Percentiles rank a stretch among this genome's conserved stretches.
Conservation (phyloP, 495 filamentous ascomycete genomes). For the Tuber indicum region DNA sequence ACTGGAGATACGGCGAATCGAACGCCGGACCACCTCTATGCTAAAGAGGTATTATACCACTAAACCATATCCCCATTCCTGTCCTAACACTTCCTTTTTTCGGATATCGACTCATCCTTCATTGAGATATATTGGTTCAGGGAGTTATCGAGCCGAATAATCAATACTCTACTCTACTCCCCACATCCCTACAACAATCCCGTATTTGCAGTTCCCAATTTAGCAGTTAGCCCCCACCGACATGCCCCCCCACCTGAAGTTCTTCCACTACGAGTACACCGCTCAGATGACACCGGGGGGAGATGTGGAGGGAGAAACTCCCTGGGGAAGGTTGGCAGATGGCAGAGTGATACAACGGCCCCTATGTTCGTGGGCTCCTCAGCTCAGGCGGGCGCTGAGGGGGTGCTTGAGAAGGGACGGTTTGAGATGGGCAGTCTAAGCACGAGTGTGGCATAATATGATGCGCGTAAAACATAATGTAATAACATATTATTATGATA, state of each 20-base stretch:
- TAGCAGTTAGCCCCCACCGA: neutral
- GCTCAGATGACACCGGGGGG: neutral
- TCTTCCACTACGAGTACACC: neutral
- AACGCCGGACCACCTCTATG: slow-evolving; percentile 46
- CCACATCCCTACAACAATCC: neutral
- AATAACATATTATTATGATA: too few species aligned
- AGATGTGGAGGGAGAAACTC: neutral
- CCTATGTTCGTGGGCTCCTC: neutral
- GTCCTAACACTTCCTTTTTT: neutral
- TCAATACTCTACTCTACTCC: neutral
- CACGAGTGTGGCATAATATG: neutral
- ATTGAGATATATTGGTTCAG: too few species aligned
- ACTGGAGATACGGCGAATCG: slow-evolving; percentile 45
- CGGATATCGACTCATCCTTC: neutral
- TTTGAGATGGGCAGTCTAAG: neutral
- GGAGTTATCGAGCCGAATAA: neutral
- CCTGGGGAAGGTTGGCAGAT: neutral
- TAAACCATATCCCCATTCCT: slow-evolving; percentile 40
- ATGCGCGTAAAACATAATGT: too few species aligned
- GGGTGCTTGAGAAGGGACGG: neutral
- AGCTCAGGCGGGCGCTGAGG: neutral
- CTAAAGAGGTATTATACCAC: slow-evolving; percentile 46
- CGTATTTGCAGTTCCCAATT: neutral
- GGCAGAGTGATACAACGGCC: neutral
- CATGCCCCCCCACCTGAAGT: neutral